Conservation (phyloP, 768 basidiomycete species). For the Lactifluus rugatus region DNA sequence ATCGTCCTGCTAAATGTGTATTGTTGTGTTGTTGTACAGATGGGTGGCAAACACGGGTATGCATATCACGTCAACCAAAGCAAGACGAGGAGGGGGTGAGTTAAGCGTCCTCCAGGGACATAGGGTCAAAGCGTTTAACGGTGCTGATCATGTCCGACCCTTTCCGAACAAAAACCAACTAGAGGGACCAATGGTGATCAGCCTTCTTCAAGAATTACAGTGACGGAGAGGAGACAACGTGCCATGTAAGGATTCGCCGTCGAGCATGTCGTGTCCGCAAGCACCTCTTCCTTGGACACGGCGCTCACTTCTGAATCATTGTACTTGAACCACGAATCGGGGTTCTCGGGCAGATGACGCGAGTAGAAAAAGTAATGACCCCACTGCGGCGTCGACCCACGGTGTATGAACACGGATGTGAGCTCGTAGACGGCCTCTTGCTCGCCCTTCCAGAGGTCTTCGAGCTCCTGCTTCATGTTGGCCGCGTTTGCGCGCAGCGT, state of each 20-base stretch:
- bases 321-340: conserved; percentile 91
- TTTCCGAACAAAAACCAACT: conserved; percentile 82
- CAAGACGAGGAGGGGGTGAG: background rate
- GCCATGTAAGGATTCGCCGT: conserved; percentile 89
- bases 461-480: conserved; percentile 57
- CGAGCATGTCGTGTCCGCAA: conserved; percentile 83
- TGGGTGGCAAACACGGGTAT: conserved; percentile 9
- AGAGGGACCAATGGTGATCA: background rate
- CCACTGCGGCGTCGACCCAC: conserved; percentile 77
- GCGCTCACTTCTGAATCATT: conserved; percentile 83
- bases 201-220: background rate
- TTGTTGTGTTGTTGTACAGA: conserved; percentile 4
- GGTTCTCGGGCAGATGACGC: conserved; percentile 67
- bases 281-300: conserved; percentile 71
- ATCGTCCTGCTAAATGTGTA: background rate
- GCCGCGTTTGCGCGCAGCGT: conserved; percentile 39
- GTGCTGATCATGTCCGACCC: conserved; percentile 73
- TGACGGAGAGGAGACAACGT: conserved; percentile 24
- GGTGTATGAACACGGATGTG: conserved; percentile 91
- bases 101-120: conserved; percentile 22
- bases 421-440: conserved; percentile 71
- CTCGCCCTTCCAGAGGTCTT: conserved; percentile 64
- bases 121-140: conserved; percentile 51
- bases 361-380: conserved; percentile 98
- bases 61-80: background rate